Conservation (phyloP, 139 green algal species). For the Picochlorum sp. region DNA sequence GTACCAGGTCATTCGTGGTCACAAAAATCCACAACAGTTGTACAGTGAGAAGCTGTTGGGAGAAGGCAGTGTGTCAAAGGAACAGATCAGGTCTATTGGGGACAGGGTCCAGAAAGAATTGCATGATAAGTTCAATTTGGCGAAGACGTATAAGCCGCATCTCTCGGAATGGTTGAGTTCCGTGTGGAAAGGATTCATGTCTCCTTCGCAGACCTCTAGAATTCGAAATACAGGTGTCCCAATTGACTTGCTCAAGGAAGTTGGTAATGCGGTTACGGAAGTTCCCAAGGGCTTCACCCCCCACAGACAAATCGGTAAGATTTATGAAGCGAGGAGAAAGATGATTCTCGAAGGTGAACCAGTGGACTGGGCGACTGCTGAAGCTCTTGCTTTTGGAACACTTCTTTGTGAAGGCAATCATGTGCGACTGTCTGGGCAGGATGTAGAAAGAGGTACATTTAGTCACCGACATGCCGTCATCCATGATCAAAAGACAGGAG, state of each 20-base stretch:
- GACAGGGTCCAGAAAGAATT: slow-evolving; percentile 62
- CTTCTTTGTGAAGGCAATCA: slow-evolving; percentile 94
- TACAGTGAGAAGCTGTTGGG: slow-evolving; percentile 74
- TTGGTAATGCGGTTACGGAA: slow-evolving; percentile 71
- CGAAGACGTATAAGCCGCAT: slow-evolving; percentile 72
- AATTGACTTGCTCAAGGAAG: slow-evolving; percentile 44
- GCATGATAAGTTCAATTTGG: slow-evolving; percentile 67
- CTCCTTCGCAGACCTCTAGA: slow-evolving; percentile 69
- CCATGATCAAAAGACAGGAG: slow-evolving; percentile 60
- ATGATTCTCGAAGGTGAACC: slow-evolving; percentile 64
- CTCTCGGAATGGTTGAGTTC: slow-evolving; percentile 76
- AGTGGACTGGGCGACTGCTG: slow-evolving; percentile 89
- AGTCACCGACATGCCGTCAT: slow-evolving; percentile 86
- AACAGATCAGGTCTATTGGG: slow-evolving; percentile 57
- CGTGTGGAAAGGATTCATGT: slow-evolving; percentile 91
- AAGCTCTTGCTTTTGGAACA: slow-evolving; percentile 93
- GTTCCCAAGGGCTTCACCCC: slow-evolving; percentile 77
- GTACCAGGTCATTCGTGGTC: slow-evolving; percentile 78
- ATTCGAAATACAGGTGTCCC: slow-evolving; percentile 88
- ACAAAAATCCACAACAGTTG: slow-evolving; percentile 57
- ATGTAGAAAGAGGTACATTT: slow-evolving; percentile 97
- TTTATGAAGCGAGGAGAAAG: slow-evolving; percentile 73
- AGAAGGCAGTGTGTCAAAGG: slow-evolving; percentile 56
- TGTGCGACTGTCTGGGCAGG: slow-evolving; percentile 91
- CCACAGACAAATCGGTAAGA: slow-evolving; percentile 81